Base-by-base conservation (phyloP, 441 rosid genomes). In the Oxalis stricta region DNA sequence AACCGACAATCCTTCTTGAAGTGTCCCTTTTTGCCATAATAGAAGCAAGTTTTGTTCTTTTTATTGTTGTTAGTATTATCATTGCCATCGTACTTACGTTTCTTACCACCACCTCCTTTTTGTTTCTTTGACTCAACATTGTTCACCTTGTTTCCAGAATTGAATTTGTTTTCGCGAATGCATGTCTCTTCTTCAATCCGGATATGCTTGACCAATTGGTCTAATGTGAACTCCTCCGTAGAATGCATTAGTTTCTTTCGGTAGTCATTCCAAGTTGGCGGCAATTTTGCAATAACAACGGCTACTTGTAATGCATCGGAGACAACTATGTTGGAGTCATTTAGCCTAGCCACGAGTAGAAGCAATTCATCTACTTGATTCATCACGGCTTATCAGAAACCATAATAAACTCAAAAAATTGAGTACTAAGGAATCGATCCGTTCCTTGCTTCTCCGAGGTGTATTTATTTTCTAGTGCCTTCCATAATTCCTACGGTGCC, bases 261-360 rank as follows among this genome's bases (percentile, higher is more conserved):
- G 12, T 44, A 61, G 0, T 61, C 13, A 24, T 50, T 50, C 57
- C 40, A 61, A 44, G 31, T 33, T 0, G 16, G 8, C 7, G 29
- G 48, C 3, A 61, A 19, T 34, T 49, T 45, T 15, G 34, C 36
- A 33, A 61, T 55, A 4, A 55, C n/a, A 3, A 23, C 45, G 0
- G 10, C 15, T 11, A 47, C 37, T 48, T 53, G 37, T 3, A 42
- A 2, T 10, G 9, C 4, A n/a, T 28, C 18, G 14, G 6, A 21
- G 1, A 59, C n/a, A 16, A 1, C 4, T 18, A 18, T 0, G 46
- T 17, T 2, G n/a, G n/a, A n/a, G n/a, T n/a, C n/a, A n/a, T n/a
- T n/a, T n/a, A n/a, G n/a, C n/a, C n/a, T n/a, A n/a, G n/a, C n/a
- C 33, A 11, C 10, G 45, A 57, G 11, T 1, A 48, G n/a, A 17